Conservation (phyloP, 148 eudicot genomes). For the Silene conica region DNA sequence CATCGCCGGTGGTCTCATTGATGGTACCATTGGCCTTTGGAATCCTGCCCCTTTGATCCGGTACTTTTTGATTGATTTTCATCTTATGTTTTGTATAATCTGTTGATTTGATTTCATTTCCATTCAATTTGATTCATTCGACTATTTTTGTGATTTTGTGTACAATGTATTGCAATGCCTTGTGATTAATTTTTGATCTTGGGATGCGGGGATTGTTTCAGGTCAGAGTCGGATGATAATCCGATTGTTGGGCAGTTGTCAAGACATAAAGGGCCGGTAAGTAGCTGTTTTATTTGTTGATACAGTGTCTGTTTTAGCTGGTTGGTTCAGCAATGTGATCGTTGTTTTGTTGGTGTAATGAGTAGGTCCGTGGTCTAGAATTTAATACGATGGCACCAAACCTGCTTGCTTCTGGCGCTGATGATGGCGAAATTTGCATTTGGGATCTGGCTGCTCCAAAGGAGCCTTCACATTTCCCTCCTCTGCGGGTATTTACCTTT, state of each 20-base stretch:
- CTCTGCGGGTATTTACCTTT: constrained; percentile 54
- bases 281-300: constrained; percentile 23
- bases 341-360: neutral
- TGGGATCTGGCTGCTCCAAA: constrained; percentile 81
- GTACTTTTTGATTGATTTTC: constrained; percentile 23
- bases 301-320: neutral
- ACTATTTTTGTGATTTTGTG: neutral
- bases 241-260: constrained; percentile 58
- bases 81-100: neutral
- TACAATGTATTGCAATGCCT: neutral
- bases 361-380: constrained; percentile 89
- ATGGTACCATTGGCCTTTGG: constrained; percentile 74
- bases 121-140: no score
- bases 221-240: constrained; percentile 43
- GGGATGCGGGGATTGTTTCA: constrained; percentile 20
- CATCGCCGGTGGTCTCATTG: constrained; percentile 76
- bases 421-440: constrained; percentile 93
- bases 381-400: constrained; percentile 65
- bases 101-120: neutral
- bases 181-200: neutral
- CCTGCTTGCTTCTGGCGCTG: constrained; percentile 94
- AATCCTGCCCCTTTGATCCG: constrained; percentile 57
- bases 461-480: constrained; percentile 68
- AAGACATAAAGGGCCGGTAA: constrained; percentile 78
- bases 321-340: constrained; percentile 11